Base-by-base conservation (phyloP, 2,329 filamentous ascomycete species). In the Penicillium fuscoglaucum region DNA sequence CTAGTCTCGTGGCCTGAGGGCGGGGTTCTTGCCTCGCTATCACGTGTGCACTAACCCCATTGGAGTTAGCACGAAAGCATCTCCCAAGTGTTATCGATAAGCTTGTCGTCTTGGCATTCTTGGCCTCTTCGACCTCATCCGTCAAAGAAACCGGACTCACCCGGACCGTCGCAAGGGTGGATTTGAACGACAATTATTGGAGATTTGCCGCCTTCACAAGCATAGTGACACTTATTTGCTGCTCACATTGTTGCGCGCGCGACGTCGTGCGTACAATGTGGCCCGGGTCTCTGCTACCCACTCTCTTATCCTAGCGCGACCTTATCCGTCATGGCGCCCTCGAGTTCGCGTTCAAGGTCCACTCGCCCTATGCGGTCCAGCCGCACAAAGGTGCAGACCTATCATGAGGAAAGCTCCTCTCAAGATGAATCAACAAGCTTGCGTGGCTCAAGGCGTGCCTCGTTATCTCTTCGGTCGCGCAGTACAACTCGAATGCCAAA, bases 351-450 rank as follows among this genome's bases (percentile, higher is more conserved):
- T 35, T 48, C 65, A 5, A 64, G 59, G 39, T 66, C 64, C 51
- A 68, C 72, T 51, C 71, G 72, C 13, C 75, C 75, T 19, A 56
- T 74, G 40, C 74, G 75, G 31, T 68, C 69, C 29, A 74, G 63
- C 61, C 74, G 75, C 55, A 72, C 66, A 9, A 68, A 66, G 52
- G 70, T 77, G 29, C 60, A 69, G 43, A 72, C 74, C 29, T 78
- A 78, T 52, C 68, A 74, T 39, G 75, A 78, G 62, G 70, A 74
- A 19, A 72, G 68, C 50, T 66, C 68, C 13, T 73, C 72, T 4
- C 71, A 73, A 17, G 68, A 72, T 15, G 68, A 63, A 57, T 62
- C 31, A 56, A 62, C 19, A 56, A 12, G 49, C 60, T 6, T 62
- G 52, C 5, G 59, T 29, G 47, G 33, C 35, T 45, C 61, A 3